These are phyloP conservation scores for Neospora caninum DNA, from an alignment of 169 alveolate genomes.

Conservation along the genomic window DNA sequence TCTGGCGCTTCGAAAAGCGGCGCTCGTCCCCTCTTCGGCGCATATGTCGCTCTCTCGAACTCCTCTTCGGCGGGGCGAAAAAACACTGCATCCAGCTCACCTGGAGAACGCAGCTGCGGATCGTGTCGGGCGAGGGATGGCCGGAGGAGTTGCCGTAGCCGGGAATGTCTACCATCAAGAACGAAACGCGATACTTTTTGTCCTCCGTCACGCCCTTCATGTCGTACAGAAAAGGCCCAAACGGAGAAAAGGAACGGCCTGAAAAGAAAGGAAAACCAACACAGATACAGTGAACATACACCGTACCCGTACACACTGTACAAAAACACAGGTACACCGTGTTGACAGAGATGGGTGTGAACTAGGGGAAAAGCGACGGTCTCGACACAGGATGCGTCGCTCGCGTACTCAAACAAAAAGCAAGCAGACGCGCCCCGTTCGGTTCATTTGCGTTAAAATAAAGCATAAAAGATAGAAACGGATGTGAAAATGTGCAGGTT, in stretches of 20 bases:
- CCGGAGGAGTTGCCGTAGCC: constrained; percentile 69
- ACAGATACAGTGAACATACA: neutral
- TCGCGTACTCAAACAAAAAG: no score
- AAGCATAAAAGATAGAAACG: no score
- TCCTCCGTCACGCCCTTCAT: constrained; percentile 32
- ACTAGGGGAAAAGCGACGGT: no score
- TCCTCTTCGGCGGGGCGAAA: no score
- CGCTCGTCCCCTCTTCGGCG: neutral
- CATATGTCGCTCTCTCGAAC: neutral
- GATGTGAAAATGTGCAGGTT: no score
- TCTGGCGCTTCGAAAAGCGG: no score
- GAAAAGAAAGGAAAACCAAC: neutral
- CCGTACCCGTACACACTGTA: no score
- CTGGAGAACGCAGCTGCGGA: constrained; percentile 52
- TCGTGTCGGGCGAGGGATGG: constrained; percentile 53
- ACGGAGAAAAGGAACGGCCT: constrained; percentile 34
- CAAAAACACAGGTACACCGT: no score
- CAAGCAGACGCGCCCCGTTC: no score
- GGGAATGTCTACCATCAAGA: constrained; percentile 62
- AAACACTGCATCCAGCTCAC: neutral
- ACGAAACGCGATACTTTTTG: constrained; percentile 35
- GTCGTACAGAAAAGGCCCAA: constrained; percentile 60
- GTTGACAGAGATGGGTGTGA: no score
- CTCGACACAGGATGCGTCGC: no score
- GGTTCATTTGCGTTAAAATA: no score